phyloP scores from a whole-genome alignment of 2,329 filamentous ascomycete genomes.

The Penicillium psychrosexuale region DNA sequence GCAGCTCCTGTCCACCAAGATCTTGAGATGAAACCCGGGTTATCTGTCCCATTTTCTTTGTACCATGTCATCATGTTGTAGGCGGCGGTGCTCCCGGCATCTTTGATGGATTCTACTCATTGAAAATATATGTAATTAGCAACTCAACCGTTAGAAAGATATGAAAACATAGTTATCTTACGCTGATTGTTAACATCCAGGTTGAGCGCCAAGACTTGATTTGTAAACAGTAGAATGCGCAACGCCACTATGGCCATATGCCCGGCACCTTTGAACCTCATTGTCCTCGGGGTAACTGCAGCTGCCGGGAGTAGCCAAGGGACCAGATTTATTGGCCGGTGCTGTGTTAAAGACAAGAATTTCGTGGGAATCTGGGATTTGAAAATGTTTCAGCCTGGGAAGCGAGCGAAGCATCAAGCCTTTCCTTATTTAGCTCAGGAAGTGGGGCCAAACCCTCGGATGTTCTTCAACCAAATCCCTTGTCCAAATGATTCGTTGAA shows the following conservation, averaged over 20 bases:
- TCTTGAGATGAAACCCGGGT: constrained; percentile 58
- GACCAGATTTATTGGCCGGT: not conserved
- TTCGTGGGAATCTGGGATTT: not conserved
- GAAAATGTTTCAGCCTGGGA: not conserved
- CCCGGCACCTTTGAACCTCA: constrained; percentile 1
- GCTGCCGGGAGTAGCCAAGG: not conserved
- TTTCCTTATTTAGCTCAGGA: not conserved
- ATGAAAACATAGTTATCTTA: not conserved
- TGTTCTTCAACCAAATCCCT: not conserved
- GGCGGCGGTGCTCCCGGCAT: constrained; percentile 41
- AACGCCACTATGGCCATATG: constrained; percentile 3
- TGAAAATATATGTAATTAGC: not conserved
- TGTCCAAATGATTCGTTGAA: not conserved
- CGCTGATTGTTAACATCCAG: constrained; percentile 1
- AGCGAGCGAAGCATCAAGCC: not conserved
- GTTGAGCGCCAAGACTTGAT: constrained; percentile 3
- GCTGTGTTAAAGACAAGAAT: not conserved
- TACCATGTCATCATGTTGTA: constrained; percentile 53
- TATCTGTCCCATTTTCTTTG: constrained; percentile 48
- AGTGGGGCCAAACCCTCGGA: not conserved
- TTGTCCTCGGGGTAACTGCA: not conserved
- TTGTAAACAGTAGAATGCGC: not conserved
- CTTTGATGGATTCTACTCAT: constrained; percentile 35
- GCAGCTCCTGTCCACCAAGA: constrained; percentile 73
- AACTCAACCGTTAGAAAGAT: not conserved